Evolutionary conservation across 2,329 filamentous ascomycete genomes (phyloP).

Genomic region (Cercospora sp.): DNA sequence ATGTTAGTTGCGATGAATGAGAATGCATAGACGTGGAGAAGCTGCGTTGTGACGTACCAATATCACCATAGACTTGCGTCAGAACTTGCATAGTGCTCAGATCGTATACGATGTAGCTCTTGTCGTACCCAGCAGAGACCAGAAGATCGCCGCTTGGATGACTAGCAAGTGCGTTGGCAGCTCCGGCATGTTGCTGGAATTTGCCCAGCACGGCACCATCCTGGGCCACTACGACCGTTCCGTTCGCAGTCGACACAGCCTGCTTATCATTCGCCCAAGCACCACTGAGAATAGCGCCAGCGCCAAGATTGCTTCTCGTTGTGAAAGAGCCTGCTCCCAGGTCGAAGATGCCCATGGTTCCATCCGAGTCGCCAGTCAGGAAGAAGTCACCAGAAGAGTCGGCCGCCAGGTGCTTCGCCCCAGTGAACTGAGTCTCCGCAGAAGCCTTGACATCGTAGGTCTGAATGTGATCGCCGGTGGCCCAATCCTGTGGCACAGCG

Average conservation of each 20-base stretch:
- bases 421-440: slow-evolving; percentile 61
- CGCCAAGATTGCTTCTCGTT: slow-evolving; percentile 62
- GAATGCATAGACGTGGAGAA: neutral
- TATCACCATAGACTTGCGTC: slow-evolving; percentile 76
- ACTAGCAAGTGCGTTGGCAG: slow-evolving; percentile 72
- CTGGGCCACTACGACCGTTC: slow-evolving; percentile 77
- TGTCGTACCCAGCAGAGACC: slow-evolving; percentile 85
- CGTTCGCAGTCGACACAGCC: slow-evolving; percentile 71
- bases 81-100: slow-evolving; percentile 66
- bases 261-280: slow-evolving; percentile 68
- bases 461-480: slow-evolving; percentile 69
- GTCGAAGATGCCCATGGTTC: slow-evolving; percentile 75
- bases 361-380: slow-evolving; percentile 72
- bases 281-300: slow-evolving; percentile 66
- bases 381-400: slow-evolving; percentile 64
- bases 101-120: slow-evolving; percentile 90
- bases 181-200: slow-evolving; percentile 79
- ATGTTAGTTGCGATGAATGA: slow-evolving; percentile 32
- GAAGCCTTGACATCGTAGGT: slow-evolving; percentile 56
- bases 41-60: slow-evolving; percentile 59
- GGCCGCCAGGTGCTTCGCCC: slow-evolving; percentile 58
- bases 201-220: slow-evolving; percentile 67
- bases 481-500: slow-evolving; percentile 81
- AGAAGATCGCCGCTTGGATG: slow-evolving; percentile 83
- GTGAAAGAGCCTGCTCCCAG: slow-evolving; percentile 74